Evolutionary conservation across 2,329 filamentous ascomycete species (phyloP), one percentile per base, ranked within the genome.

Genomic region (Raffaelea albimanens): DNA sequence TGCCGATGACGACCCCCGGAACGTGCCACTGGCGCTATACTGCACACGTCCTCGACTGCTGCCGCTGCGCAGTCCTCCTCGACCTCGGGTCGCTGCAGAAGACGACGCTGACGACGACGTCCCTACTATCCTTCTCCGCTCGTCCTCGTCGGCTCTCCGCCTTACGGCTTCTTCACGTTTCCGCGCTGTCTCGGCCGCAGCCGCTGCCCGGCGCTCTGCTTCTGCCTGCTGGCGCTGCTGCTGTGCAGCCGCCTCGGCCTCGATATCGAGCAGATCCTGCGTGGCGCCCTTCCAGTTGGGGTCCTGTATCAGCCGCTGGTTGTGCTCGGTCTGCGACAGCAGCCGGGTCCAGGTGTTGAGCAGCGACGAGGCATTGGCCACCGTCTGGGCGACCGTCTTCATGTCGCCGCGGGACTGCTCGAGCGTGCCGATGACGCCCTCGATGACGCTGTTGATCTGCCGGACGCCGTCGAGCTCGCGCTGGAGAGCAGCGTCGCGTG

Each of bases 321-420:
- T 97, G 67, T 98, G 93, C 66, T 98, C 93, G 4, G 93, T 96
- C 65, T 98, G 93, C 7, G 88, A 93, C 13, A 98, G 78, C 55
- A 98, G 96, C 45, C 89, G 83, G 9, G 89, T 95, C 91, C 91
- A 98, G 16, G 90, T 95, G 58, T 94, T 89, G 29, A 98, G 80
- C 14, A 98, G 77, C 1, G 85, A 86, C 14, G 90, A 94, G 3
- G 93, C 89, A 47, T 90, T 91, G 55, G 78, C 77, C 39, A 97
- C 89, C 3, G 93, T 96, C 52, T 78, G 77, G 46, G 85, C 85
- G 33, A 97, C 90, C 21, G 85, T 94, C 85, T 87, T 45, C 86
- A 93, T 93, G 63, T 90, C 90, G 48, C 75, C 77, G 58, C 80
- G 83, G 21, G 85, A 82, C 52, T 80, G 79, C 55, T 85, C 78